Conservation (phyloP, 2,329 filamentous ascomycete species). For the Arthroderma uncinatum region DNA sequence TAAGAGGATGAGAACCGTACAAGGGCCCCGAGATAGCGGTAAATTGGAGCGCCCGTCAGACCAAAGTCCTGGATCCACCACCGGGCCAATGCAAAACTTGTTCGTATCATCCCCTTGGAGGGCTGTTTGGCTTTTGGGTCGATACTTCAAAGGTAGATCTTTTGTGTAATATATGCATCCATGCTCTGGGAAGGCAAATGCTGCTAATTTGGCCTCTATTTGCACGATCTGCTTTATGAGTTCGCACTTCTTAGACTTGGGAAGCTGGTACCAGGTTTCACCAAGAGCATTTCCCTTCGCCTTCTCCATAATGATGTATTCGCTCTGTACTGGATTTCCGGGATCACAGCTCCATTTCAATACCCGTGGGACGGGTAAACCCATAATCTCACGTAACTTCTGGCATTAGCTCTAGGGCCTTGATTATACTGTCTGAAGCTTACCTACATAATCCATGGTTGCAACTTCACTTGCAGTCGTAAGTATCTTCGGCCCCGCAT, state of each 20-base stretch:
- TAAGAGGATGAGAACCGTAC: slow-evolving; percentile 10
- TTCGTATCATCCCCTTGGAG: slow-evolving; percentile 14
- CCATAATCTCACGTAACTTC: slow-evolving; percentile 20
- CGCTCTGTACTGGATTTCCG: slow-evolving; percentile 14
- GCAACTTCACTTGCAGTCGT: slow-evolving; percentile 20
- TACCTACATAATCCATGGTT: slow-evolving; percentile 19
- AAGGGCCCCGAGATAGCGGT: slow-evolving; percentile 12
- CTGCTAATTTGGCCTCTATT: slow-evolving; percentile 18
- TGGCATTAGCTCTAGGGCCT: slow-evolving; percentile 20
- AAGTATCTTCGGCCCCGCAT: slow-evolving; percentile 16
- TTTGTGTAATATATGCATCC: slow-evolving; percentile 15
- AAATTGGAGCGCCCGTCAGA: slow-evolving; percentile 9
- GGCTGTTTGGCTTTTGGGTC: neutral
- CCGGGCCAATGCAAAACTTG: slow-evolving; percentile 16
- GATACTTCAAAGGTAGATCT: slow-evolving; percentile 1
- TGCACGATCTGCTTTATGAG: slow-evolving; percentile 14
- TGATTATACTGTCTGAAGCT: neutral
- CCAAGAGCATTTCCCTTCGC: slow-evolving; percentile 12
- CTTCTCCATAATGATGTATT: slow-evolving; percentile 22
- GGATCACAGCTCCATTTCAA: slow-evolving; percentile 8
- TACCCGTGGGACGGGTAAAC: slow-evolving; percentile 8
- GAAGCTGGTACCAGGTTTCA: slow-evolving; percentile 6
- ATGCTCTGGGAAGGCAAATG: slow-evolving; percentile 15
- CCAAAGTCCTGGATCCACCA: slow-evolving; percentile 15
- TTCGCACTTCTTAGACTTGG: slow-evolving; percentile 2